phyloP scores from a whole-genome alignment of 2,329 filamentous ascomycete genomes.

The Phyllosticta citriasiana region DNA sequence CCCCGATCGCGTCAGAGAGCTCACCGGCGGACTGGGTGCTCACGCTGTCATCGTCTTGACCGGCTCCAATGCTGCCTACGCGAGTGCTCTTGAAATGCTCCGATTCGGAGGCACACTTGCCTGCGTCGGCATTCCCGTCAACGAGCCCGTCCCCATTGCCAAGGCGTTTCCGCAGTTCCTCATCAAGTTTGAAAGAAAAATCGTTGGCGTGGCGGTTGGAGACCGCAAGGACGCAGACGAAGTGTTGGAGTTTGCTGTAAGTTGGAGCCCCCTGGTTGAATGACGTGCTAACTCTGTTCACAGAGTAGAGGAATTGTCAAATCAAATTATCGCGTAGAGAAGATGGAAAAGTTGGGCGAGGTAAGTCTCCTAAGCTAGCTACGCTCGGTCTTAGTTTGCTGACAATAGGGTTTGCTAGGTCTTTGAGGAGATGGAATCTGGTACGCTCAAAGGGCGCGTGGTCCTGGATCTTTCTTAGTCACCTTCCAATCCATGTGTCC shows the following conservation, averaged over 20 bases:
- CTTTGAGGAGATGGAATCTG: conserved; percentile 38
- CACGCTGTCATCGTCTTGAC: conserved; percentile 50
- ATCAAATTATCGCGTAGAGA: conserved; percentile 36
- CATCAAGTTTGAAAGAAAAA: conserved; percentile 32
- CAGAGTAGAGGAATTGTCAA: conserved; percentile 32
- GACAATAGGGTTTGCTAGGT: conserved; percentile 11
- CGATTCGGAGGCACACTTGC: conserved; percentile 37
- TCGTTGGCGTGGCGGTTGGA: conserved; percentile 39
- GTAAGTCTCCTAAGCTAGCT: conserved; percentile 11
- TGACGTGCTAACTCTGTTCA: neutral
- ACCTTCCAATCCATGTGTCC: neutral
- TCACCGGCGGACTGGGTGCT: conserved; percentile 50
- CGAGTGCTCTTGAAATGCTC: conserved; percentile 29
- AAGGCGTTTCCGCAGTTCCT: conserved; percentile 31
- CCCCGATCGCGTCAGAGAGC: conserved; percentile 44
- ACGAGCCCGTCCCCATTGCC: conserved; percentile 35
- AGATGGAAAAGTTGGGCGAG: conserved; percentile 38
- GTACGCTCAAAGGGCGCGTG: conserved; percentile 37
- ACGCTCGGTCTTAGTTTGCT: neutral
- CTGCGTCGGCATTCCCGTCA: conserved; percentile 39
- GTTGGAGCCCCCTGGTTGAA: neutral
- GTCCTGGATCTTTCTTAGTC: conserved; percentile 33
- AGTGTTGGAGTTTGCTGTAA: conserved; percentile 35
- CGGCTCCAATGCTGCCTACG: conserved; percentile 39
- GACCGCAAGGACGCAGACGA: conserved; percentile 39